phyloP scores from a whole-genome alignment of 1,284 basidiomycete species.

The Rhodotorula sp. region DNA sequence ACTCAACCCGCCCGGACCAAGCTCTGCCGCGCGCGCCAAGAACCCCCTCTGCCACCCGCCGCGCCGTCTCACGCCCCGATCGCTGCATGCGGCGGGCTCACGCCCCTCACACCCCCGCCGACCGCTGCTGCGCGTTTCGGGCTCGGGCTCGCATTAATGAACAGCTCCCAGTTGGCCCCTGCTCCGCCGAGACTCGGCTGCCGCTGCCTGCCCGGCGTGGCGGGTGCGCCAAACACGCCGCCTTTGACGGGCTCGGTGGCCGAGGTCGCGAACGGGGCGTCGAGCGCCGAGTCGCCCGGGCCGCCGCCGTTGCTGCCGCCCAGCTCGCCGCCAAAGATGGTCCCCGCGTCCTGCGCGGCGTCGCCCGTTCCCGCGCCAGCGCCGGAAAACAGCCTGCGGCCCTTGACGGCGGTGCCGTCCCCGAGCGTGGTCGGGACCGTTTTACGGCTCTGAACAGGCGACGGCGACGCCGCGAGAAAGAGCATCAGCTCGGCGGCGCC shows the following conservation, averaged over 20 bases:
- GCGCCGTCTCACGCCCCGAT: not conserved
- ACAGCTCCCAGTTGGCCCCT: conserved; percentile 21
- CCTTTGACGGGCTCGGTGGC: conserved; percentile 4
- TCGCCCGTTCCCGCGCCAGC: not conserved
- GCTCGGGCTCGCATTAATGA: conserved; percentile 32
- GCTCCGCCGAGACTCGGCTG: conserved; percentile 17
- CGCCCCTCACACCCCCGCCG: not conserved
- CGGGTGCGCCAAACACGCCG: conserved; percentile 6
- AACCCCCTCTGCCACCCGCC: too few species aligned
- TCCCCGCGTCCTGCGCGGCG: not conserved
- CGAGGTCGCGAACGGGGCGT: not conserved
- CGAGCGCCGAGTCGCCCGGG: not conserved
- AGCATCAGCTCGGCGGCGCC: conserved; percentile 48
- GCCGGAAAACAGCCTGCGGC: conserved; percentile 28
- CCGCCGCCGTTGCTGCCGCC: not conserved
- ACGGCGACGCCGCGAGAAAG: conserved; percentile 44
- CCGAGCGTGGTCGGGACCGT: conserved; percentile 7
- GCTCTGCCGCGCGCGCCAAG: too few species aligned
- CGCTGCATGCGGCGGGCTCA: not conserved
- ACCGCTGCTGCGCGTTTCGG: conserved; percentile 9
- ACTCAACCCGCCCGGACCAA: too few species aligned
- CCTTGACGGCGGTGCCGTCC: conserved; percentile 24
- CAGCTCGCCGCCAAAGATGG: conserved; percentile 1
- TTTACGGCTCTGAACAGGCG: conserved; percentile 35
- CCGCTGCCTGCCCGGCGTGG: conserved; percentile 24